phyloP scores from a whole-genome alignment of 164 flowering plant species.

The Buxus sempervirens region DNA sequence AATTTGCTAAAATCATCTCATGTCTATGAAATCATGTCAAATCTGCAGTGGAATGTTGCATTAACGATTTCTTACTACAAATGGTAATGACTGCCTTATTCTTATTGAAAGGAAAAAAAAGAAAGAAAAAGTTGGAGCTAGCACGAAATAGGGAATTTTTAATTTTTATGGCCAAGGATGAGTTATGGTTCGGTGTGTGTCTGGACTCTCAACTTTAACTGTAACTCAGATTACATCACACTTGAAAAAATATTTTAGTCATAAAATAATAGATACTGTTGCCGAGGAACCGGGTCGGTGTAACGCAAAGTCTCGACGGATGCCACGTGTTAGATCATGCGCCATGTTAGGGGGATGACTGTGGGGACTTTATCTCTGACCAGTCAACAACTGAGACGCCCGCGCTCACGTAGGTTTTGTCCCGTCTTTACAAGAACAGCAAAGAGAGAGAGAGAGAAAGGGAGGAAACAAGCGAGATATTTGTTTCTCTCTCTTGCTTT shows the following conservation, averaged over 20 bases:
- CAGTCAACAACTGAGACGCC: neutral
- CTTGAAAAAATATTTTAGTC: neutral
- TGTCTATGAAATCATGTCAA: too few relatives aligned
- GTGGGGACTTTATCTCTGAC: neutral
- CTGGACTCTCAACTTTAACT: neutral
- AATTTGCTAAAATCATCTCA: too few relatives aligned
- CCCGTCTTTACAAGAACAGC: neutral
- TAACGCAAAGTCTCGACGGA: neutral
- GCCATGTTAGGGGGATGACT: neutral
- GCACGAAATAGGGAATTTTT: too few relatives aligned
- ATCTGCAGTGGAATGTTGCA: too few relatives aligned
- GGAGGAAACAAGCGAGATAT: too few relatives aligned
- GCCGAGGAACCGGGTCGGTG: constrained; percentile 13
- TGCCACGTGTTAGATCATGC: constrained; percentile 10
- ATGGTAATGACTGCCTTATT: too few relatives aligned
- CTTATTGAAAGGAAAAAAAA: too few relatives aligned
- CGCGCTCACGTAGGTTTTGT: neutral
- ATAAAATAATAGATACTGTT: neutral
- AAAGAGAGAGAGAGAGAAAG: neutral
- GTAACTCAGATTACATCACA: neutral
- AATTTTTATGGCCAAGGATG: too few relatives aligned
- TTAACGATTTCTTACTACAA: too few relatives aligned
- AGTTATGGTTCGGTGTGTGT: neutral
- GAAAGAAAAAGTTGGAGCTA: too few relatives aligned
- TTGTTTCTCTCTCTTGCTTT: too few relatives aligned